Evolutionary conservation across 1,284 basidiomycete genomes (phyloP), one percentile per base, ranked within the genome.

Genomic region (Apiotrichum sp.): DNA sequence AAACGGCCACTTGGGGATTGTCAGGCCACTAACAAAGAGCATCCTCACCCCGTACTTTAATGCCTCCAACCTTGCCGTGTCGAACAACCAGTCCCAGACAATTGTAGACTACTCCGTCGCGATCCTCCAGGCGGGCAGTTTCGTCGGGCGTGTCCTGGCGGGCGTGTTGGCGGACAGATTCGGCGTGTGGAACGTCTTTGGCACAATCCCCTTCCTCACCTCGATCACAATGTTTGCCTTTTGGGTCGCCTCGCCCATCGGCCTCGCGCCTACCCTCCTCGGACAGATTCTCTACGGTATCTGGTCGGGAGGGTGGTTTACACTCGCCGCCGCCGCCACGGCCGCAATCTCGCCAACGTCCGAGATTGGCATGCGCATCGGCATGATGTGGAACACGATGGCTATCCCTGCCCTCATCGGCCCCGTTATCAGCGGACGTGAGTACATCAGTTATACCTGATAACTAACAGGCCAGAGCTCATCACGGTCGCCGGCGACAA

Each of bases 311-410:
- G 70, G 65, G 0, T 74, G 71, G 64, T 66, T 74, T 31, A 66
- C 71, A 0, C 59, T 75, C 16, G 67, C 72, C 1, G 67, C 71
- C 4, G 69, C 71, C 1, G 55, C 55, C 10, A 57, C 53, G 9
- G 58, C 58, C 0, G 50, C 50, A 38, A 56, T 60, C 16, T 53
- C 54, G 8, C 58, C 58, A 3, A 39, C 50, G 2, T 13, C 35
- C 1, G 58, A 59, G 51, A 67, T 71, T 44, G 74, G 74, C 1
- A 67, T 68, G 55, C 50, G 73, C 10, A 57, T 76, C 35, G 73
- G 74, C 11, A 71, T 76, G 69, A 57, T 73, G 55, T 74, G 71
- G 69, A 62, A 58, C 7, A 48, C 66, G 22, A 65, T 68, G 8
- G 58, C 66, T 1, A 35, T 74, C 5, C 66, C 70, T 0, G 50